Base-by-base conservation (phyloP, 257 asterid genomes). In the Haberlea rhodopensis region DNA sequence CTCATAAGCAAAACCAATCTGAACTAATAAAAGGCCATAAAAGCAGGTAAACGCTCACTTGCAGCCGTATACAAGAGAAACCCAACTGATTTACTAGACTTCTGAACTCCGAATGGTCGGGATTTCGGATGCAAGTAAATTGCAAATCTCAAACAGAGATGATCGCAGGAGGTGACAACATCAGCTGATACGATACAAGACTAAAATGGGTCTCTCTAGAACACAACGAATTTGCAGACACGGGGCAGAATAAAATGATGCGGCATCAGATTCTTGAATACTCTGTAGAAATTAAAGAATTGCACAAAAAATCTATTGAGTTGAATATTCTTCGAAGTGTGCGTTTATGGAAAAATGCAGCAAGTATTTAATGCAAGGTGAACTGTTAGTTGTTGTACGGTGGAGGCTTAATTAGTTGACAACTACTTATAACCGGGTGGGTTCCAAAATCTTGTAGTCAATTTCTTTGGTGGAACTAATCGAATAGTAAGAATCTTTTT, bases 111-210 rank as follows among this genome's bases (percentile, higher is more conserved):
- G 54, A 20, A 40, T 53, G 24, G 5, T n/a, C 53, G 21, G 65
- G 55, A 45, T 13, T 0, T 63, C 29, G 24, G 43, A 29, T 23
- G 66, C 32, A 56, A 62, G 22, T 11, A 29, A 53, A 56, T 62
- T 55, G 80, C 65, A 70, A 91, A 85, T 89, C 86, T 82, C 84
- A 64, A 79, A 43, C 24, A 37, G 45, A 49, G 28, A 37, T 29
- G 51, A 65, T 46, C 19, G 34, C 26, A 32, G 43, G 8, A 57
- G 69, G 71, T 51, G 79, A 73, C 79, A 78, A 59, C 71, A 72
- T 76, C 80, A 81, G 80, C 77, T 73, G 85, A 63, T 21, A 10
- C 27, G 75, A 71, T 78, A 45, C 61, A 78, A 62, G 32, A 37
- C 59, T 63, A 65, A 71, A 76, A 60, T 62, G 78, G 76, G 55